Conservation (phyloP, 2,329 filamentous ascomycete species). For the Monilinia aucupariae region DNA sequence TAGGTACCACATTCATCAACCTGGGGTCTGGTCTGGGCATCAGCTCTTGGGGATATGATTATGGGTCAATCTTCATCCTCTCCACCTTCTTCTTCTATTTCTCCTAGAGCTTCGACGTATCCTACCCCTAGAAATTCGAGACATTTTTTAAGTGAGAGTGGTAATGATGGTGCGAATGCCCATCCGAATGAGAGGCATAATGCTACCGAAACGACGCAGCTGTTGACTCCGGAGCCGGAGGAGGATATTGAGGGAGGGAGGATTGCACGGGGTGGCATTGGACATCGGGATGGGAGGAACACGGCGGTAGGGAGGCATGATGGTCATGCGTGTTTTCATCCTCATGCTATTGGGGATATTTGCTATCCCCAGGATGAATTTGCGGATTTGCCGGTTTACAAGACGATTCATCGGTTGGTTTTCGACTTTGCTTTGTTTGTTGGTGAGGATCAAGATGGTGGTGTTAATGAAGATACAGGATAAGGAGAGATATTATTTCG, state of each 20-base stretch:
- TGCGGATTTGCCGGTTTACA: conserved; percentile 62
- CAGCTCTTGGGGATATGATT: background rate
- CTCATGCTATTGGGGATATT: conserved; percentile 26
- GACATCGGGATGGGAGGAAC: background rate
- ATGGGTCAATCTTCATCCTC: conserved; percentile 14
- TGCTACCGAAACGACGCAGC: conserved; percentile 16
- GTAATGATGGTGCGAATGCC: background rate
- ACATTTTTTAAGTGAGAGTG: too few species aligned
- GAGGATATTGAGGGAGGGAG: conserved; percentile 17
- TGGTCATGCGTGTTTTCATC: conserved; percentile 28
- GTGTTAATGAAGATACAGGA: conserved; percentile 33
- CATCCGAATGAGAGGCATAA: background rate
- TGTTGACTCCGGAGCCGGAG: conserved; percentile 25
- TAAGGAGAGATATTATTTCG: conserved; percentile 57
- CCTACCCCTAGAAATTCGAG: background rate
- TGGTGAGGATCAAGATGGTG: background rate
- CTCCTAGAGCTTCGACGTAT: background rate
- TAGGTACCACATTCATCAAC: background rate
- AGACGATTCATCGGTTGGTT: conserved; percentile 61
- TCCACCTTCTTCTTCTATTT: background rate
- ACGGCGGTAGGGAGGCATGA: conserved; percentile 6
- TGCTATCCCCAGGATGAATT: conserved; percentile 30
- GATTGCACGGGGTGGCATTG: background rate
- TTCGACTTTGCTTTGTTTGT: background rate
- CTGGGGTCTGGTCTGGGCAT: conserved; percentile 7